Percentiles rank a stretch among this genome's conserved stretches.
Conservation (phyloP, 805 yeast species). For the Starmera pachycereana region DNA sequence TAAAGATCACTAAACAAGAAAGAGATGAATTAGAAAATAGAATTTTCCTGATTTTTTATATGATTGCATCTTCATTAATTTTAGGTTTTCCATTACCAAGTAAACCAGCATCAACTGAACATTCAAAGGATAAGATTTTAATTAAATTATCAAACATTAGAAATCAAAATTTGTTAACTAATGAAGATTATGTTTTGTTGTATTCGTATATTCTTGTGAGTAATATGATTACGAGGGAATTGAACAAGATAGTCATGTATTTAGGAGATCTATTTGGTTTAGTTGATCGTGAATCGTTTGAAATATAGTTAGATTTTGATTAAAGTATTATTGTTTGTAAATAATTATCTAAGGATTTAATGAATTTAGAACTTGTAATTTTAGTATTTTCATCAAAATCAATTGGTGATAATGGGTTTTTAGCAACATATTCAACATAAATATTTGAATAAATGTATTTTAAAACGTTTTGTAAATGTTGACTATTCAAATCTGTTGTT, state of each 20-base stretch:
- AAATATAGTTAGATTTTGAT: constrained; percentile 5
- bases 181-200: constrained; percentile 68
- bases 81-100: constrained; percentile 71
- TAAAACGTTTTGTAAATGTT: constrained; percentile 43
- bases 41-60: constrained; percentile 66
- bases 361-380: constrained; percentile 48
- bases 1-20: constrained; percentile 44
- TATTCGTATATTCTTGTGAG: constrained; percentile 71
- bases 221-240: constrained; percentile 52
- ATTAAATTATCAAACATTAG: constrained; percentile 55
- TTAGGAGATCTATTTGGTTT: constrained; percentile 56
- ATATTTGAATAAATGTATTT: constrained; percentile 48
- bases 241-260: constrained; percentile 43
- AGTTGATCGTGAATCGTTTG: constrained; percentile 30
- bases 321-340: constrained; percentile 2
- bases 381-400: constrained; percentile 44
- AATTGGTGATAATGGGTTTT: constrained; percentile 49
- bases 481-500: constrained; percentile 53
- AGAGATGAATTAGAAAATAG: constrained; percentile 62
- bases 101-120: constrained; percentile 68
- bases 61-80: constrained; percentile 65
- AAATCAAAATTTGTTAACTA: constrained; percentile 28
- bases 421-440: constrained; percentile 50
- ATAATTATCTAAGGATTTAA: constrained; percentile 43
- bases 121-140: constrained; percentile 60